These are phyloP conservation scores for Scedosporium boydii DNA, from an alignment of 2,329 filamentous ascomycete species.

Conservation along the genomic window DNA sequence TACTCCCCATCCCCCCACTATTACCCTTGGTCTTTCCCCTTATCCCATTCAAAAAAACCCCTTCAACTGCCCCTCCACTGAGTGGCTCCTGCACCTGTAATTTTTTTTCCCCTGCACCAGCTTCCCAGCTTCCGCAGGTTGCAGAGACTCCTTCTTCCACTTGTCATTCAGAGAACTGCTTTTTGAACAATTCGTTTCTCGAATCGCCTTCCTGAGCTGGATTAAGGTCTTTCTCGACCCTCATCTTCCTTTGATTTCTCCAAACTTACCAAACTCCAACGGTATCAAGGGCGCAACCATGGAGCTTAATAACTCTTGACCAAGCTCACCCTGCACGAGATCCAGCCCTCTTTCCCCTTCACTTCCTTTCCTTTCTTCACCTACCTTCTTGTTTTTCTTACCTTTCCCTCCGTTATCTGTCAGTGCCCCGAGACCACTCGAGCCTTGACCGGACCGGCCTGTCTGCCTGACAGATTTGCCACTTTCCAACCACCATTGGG, in stretches of 20 bases:
- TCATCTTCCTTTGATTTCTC: neutral
- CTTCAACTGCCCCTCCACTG: neutral
- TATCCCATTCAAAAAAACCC: neutral
- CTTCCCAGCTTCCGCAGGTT: neutral
- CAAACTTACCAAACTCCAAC: conserved; percentile 3
- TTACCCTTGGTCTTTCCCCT: conserved; percentile 1
- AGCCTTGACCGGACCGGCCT: neutral
- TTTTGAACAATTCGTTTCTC: neutral
- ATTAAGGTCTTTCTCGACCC: neutral
- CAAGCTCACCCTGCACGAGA: conserved; percentile 1
- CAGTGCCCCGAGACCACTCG: neutral
- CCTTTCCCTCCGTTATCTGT: neutral
- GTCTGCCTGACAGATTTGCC: neutral
- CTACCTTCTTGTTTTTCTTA: conserved; percentile 2
- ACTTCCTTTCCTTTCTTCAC: conserved; percentile 7
- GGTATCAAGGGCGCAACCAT: conserved; percentile 7
- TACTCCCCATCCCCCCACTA: neutral
- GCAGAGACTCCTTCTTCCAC: neutral
- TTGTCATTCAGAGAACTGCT: neutral
- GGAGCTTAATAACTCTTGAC: conserved; percentile 4
- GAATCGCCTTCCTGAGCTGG: neutral
- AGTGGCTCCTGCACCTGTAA: neutral
- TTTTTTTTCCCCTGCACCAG: neutral
- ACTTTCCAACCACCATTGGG: neutral
- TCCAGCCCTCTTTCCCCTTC: conserved; percentile 8